Base-by-base conservation (phyloP, 2,329 filamentous ascomycete genomes). In the Rhytidhysteron rufulum region DNA sequence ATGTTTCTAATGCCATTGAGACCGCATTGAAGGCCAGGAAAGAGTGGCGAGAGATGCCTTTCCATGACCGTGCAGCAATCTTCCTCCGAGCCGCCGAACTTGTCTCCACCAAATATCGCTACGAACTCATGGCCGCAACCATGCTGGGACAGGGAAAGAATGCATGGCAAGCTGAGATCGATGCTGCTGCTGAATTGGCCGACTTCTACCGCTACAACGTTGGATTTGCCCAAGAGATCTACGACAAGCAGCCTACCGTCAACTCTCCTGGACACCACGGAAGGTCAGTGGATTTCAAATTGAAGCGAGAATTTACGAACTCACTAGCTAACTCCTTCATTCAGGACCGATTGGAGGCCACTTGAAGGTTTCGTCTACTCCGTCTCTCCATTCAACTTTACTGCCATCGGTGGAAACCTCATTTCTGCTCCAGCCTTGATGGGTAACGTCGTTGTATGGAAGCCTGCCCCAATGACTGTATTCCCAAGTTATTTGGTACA, bases 81-180 rank as follows among this genome's bases (percentile, higher is more conserved):
- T 97, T 97, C 73, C 79, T 97, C 59, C 95, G 95, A 77, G 91
- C 93, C 3, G 91, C 91, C 24, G 90, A 97, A 63, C 75, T 98
- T 47, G 81, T 98, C 53, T 75, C 86, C 40, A 86, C 80, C 49
- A 97, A 97, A 72, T 97, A 98, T 71, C 81, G 93, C 62, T 96
- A 95, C 69, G 88, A 96, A 41, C 80, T 98, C 55, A 95, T 97
- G 86, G 91, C 93, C 6, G 82, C 88, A 32, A 96, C 93, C 11
- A 95, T 97, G 81, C 75, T 95, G 22, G 93, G 91, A 46, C 91
- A 98, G 70, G 91, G 93, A 58, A 97, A 97, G 80, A 97, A 96
- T 66, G 88, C 88, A 34, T 97, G 89, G 89, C 91, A 98, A 70
- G 91, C 93, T n/a, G 91, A 98, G 76, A 97, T 97, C 49, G 91